phyloP scores from a whole-genome alignment of 139 green algal genomes.

The Trebouxia sp. region DNA sequence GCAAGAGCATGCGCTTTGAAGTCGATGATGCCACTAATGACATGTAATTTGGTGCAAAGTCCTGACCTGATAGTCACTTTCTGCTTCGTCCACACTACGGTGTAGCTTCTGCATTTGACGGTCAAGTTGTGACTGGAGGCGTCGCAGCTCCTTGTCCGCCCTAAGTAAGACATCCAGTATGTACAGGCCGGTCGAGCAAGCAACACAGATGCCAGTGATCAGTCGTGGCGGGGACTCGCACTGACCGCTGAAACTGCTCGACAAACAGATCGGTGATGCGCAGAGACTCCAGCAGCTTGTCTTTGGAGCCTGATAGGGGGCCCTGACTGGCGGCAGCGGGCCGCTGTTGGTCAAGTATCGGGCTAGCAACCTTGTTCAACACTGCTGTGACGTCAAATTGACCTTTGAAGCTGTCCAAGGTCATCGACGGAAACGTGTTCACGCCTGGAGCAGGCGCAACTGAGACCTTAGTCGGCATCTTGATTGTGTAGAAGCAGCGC shows the following conservation, averaged over 20 bases:
- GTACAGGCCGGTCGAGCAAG: background rate
- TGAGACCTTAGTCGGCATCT: too few relatives aligned
- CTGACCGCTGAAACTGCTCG: slow-evolving; percentile 25
- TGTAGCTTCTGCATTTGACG: slow-evolving; percentile 17
- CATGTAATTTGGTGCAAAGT: too few relatives aligned
- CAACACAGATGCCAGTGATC: background rate
- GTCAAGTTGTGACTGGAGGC: background rate
- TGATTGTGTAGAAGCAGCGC: too few relatives aligned
- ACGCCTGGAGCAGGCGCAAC: background rate
- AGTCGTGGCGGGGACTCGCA: background rate
- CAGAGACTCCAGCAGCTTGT: background rate
- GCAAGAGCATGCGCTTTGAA: background rate
- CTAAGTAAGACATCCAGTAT: background rate
- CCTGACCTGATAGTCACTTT: slow-evolving; percentile 9
- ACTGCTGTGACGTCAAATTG: slow-evolving; percentile 21
- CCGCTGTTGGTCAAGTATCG: background rate
- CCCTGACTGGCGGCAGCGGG: background rate
- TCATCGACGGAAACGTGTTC: background rate
- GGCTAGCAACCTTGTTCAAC: slow-evolving; percentile 17
- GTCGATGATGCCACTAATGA: background rate
- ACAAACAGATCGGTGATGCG: slow-evolving; percentile 27
- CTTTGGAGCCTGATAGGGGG: too few relatives aligned
- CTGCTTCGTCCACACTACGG: background rate
- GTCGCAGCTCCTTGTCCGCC: slow-evolving; percentile 7
- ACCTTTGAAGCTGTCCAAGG: slow-evolving; percentile 25